Evolutionary conservation across 306 rosid genomes (phyloP).

Genomic region (Casuarina glauca): DNA sequence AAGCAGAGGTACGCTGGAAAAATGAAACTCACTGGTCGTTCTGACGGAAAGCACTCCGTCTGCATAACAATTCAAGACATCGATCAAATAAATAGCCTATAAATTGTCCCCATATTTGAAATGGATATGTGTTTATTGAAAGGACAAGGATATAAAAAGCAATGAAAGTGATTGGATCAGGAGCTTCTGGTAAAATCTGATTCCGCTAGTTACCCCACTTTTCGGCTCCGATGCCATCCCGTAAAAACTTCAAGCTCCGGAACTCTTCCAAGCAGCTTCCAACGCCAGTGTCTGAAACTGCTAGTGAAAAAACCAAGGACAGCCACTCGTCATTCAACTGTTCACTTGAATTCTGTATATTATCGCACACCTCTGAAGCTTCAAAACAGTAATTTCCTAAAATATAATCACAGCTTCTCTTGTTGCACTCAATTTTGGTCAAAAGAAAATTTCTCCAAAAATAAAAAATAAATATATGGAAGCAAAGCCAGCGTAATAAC

Average conservation of each 20-base stretch:
- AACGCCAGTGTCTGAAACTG: constrained; percentile 88
- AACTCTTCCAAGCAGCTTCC: constrained; percentile 75
- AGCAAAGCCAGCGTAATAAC: neutral
- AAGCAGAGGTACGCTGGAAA: constrained; percentile 14
- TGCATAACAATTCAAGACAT: constrained; percentile 36
- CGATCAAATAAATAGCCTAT: neutral
- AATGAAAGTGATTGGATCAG: neutral
- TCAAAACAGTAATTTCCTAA: neutral
- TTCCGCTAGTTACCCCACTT: constrained; percentile 59
- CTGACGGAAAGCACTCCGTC: constrained; percentile 76
- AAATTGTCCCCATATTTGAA: neutral
- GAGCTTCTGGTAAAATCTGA: neutral
- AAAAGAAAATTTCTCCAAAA: neutral
- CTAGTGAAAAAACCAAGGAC: constrained; percentile 5
- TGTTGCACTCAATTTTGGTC: neutral
- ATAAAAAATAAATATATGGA: neutral
- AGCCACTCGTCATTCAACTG: neutral
- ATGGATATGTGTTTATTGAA: too few species aligned
- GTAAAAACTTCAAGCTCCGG: constrained; percentile 45
- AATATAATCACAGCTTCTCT: neutral
- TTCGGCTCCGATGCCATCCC: constrained; percentile 32
- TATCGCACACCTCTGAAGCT: neutral
- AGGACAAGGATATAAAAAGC: too few species aligned
- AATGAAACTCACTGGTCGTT: constrained; percentile 70
- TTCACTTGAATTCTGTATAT: neutral